These are phyloP conservation scores for Tothia fuscella DNA, from an alignment of 2,329 filamentous ascomycete species.

Conservation along the genomic window DNA sequence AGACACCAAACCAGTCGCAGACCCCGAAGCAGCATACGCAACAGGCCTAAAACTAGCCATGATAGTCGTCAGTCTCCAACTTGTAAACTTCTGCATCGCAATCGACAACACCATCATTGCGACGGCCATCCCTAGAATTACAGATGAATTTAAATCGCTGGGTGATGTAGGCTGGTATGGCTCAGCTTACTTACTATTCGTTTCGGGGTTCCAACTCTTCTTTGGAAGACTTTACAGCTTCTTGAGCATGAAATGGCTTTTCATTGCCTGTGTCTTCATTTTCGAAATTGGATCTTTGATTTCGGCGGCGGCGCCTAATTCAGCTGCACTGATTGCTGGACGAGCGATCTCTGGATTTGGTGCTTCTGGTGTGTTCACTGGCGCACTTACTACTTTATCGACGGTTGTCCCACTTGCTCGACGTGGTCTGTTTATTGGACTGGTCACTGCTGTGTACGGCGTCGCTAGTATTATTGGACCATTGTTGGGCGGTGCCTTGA, in stretches of 20 bases:
- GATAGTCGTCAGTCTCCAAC: no score
- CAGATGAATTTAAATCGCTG: constrained; percentile 14
- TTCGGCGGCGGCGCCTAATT: constrained; percentile 12
- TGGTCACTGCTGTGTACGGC: constrained; percentile 11
- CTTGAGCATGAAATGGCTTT: constrained; percentile 10
- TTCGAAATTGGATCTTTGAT: constrained; percentile 13
- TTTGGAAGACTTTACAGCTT: background rate
- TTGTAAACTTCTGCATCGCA: no score
- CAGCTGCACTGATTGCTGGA: constrained; percentile 13
- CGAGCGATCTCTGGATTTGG: constrained; percentile 14
- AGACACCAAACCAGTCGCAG: no score
- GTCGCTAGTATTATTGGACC: constrained; percentile 8
- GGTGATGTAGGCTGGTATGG: constrained; percentile 22
- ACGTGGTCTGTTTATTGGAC: constrained; percentile 2
- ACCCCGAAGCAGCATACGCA: no score
- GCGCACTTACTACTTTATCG: constrained; percentile 30
- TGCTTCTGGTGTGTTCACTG: constrained; percentile 12
- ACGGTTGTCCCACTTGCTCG: constrained; percentile 33
- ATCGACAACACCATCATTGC: background rate
- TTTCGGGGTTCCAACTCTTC: background rate
- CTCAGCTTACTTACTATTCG: constrained; percentile 10
- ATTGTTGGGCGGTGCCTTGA: constrained; percentile 9
- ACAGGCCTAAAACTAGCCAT: no score
- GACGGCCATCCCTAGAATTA: constrained; percentile 13
- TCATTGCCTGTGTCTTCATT: constrained; percentile 1